Evolutionary conservation across 805 yeast species (phyloP), one percentile per base, ranked within the genome.

Genomic region (Candida broadrunensis): DNA sequence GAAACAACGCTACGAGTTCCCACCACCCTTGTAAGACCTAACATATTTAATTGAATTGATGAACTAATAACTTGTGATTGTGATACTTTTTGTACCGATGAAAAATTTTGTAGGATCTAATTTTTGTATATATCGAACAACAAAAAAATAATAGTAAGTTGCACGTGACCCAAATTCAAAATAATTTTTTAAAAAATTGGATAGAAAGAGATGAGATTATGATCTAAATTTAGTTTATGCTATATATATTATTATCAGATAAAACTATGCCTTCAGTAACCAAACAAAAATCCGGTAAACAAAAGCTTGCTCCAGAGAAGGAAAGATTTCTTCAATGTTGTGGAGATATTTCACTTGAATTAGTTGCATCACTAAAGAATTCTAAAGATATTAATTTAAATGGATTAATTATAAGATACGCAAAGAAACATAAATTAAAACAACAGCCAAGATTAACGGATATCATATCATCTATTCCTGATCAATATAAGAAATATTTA

Each of bases 381-480:
- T 78, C 85, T 29, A 84, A 78, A 52, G 95, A 87, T 52, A 81
- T 91, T 52, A 93, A 93, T 59, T 67, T 93, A 52, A 93, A 93
- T 64, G 98, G 97, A 1, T 70, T 93, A 42, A 86, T 93, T 49
- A 85, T 84, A 20, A 73, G 89, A 52, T 79, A 78, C 51, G 87
- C 98, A 29, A 90, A 93, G 60, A 88, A 89, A 65, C 88, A 93
- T 71, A 88, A 87, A 66, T 74, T 93, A 45, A 85, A 87, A 54
- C 85, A 85, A 53, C 98, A 90, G 59, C 99, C 99, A 14, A 73
- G 98, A 53, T 73, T 93, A 37, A 91, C 98, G 1, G 99, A 93
- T 64, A 89, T 93, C 54, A 91, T 93, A 24, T 79, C 88, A 27
- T 86, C 98, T 1, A 91, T 93, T 45, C 99, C 99, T 8, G 97